Conservation (phyloP, 345 rosid species). For the Acer yangbiense region DNA sequence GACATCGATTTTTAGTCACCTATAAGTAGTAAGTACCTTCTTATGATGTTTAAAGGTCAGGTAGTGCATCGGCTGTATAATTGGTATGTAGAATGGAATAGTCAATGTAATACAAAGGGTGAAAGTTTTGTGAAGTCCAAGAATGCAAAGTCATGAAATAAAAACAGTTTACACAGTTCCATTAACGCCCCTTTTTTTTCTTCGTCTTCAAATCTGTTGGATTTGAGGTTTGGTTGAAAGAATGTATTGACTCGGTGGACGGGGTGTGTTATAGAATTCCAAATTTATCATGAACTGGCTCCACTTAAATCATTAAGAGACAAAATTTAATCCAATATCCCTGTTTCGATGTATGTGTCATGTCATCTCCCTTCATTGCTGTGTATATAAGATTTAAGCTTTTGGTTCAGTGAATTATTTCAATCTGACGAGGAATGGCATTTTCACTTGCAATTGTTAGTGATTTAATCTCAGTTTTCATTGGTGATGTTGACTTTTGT, state of each 20-base stretch:
- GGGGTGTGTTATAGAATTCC: not conserved
- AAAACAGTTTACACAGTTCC: not conserved
- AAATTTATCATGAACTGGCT: not conserved
- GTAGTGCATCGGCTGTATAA: not conserved
- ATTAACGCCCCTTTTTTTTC: not conserved
- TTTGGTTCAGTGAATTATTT: not conserved
- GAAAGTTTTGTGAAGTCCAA: not conserved
- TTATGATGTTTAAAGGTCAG: not conserved
- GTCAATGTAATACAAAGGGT: not conserved
- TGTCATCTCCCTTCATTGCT: not conserved
- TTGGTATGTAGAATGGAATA: not conserved
- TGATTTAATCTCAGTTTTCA: slow-evolving; percentile 2
- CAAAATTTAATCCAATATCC: not conserved
- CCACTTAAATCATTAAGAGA: not conserved
- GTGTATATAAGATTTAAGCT: not conserved
- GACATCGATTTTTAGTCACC: not conserved
- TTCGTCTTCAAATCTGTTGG: not conserved
- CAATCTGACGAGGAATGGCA: not conserved
- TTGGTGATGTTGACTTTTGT: not conserved
- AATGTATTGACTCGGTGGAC: not conserved
- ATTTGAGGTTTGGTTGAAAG: not conserved
- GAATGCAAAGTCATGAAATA: not conserved
- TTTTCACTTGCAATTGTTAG: not conserved
- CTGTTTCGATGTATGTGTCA: not conserved
- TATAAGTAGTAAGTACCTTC: too few species aligned